A percentile compares a stretch with the other conserved stretches of the same genome.
These are phyloP conservation scores for Pythium aquatile DNA, from an alignment of 352 stramenopile genomes.

Conservation along the genomic window DNA sequence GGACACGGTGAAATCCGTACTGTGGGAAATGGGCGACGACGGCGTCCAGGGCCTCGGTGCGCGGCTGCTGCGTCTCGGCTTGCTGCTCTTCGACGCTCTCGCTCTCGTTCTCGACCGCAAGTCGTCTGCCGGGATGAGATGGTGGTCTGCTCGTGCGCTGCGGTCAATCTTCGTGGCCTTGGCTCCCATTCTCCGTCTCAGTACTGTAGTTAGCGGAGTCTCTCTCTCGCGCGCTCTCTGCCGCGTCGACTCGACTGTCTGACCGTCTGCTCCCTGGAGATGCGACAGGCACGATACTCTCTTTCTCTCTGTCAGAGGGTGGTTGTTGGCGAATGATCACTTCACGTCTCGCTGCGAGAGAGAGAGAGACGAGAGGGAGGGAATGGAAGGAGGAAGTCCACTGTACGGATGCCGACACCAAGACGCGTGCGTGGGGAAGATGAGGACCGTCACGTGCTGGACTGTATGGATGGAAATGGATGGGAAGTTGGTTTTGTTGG, in stretches of 20 bases:
- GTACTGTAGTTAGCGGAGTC: not conserved
- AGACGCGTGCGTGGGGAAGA: not conserved
- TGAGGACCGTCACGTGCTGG: not conserved
- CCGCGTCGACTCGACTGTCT: not conserved
- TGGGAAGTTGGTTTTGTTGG: not conserved
- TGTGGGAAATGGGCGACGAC: not conserved
- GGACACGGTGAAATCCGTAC: conserved; percentile 14
- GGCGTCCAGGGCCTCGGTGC: conserved; percentile 1
- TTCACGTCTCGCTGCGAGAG: not conserved
- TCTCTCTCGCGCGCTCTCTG: not conserved
- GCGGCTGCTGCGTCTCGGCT: not conserved
- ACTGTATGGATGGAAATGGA: not conserved
- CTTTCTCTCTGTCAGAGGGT: not conserved
- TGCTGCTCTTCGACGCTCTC: not conserved
- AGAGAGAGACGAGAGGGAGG: not conserved
- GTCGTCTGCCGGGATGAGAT: not conserved
- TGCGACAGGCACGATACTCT: not conserved
- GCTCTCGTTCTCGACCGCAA: too few species aligned
- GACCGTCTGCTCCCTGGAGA: not conserved
- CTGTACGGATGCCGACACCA: not conserved
- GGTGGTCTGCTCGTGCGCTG: not conserved
- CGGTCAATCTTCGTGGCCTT: conserved; percentile 5
- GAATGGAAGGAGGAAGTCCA: not conserved
- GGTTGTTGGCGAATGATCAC: not conserved
- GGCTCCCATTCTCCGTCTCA: not conserved